A percentile compares a stretch with the other conserved stretches of the same genome.
These are phyloP conservation scores for Erysimum cheiri DNA, from an alignment of 441 rosid species.

Conservation along the genomic window DNA sequence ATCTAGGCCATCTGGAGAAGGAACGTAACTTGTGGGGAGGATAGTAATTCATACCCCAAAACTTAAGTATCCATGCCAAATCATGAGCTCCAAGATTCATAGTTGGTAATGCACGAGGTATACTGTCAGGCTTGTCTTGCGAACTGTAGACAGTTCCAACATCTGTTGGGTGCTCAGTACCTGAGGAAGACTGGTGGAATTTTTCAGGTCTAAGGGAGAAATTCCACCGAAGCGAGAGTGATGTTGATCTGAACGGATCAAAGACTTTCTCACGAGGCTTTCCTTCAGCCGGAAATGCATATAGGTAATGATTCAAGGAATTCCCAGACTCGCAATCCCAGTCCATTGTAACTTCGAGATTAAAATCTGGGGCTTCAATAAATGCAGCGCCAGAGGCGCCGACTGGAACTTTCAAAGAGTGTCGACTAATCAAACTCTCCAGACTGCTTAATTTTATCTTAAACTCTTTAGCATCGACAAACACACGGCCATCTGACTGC, in stretches of 20 bases:
- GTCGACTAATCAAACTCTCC: constrained; percentile 78
- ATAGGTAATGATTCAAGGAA: constrained; percentile 92
- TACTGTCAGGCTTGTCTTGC: constrained; percentile 56
- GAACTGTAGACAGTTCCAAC: constrained; percentile 49
- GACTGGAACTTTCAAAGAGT: constrained; percentile 69
- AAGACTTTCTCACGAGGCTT: constrained; percentile 82
- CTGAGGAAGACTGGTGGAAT: constrained; percentile 50
- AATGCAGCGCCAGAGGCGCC: constrained; percentile 62
- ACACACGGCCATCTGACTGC: constrained; percentile 93
- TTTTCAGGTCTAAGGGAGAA: constrained; percentile 80
- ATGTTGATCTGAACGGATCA: constrained; percentile 98
- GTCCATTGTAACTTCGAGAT: constrained; percentile 86
- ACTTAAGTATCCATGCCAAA: constrained; percentile 91
- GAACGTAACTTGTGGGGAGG: constrained; percentile 97
- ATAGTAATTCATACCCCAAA: constrained; percentile 81
- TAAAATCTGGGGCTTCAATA: constrained; percentile 79
- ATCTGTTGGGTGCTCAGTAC: constrained; percentile 45
- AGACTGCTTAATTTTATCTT: constrained; percentile 88
- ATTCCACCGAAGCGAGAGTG: constrained; percentile 90
- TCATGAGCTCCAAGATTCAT: constrained; percentile 94
- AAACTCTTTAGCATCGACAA: constrained; percentile 78
- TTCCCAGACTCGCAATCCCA: constrained; percentile 97
- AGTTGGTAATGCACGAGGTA: constrained; percentile 60
- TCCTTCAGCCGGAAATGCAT: constrained; percentile 89
- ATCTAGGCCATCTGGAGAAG: constrained; percentile 96